Evolutionary conservation across 306 rosid species (phyloP).

Genomic region (Potentilla sterilis): DNA sequence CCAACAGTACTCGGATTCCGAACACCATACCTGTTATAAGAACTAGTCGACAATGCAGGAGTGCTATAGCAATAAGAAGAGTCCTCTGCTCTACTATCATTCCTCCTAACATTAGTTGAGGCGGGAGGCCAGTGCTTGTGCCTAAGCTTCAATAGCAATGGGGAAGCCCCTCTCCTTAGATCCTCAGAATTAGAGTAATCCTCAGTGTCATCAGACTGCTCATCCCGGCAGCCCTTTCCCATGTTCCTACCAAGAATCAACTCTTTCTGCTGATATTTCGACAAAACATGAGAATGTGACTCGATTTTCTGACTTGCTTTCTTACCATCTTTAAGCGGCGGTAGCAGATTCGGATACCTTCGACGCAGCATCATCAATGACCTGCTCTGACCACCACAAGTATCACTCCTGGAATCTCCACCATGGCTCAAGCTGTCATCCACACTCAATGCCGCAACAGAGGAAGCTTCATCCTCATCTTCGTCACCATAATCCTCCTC

Average conservation of each 20-base stretch:
- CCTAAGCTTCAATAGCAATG: constrained; percentile 62
- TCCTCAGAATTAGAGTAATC: constrained; percentile 72
- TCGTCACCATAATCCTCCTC: constrained; percentile 38
- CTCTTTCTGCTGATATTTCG: constrained; percentile 45
- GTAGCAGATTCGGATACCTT: constrained; percentile 46
- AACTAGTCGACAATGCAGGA: constrained; percentile 91
- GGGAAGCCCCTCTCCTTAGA: constrained; percentile 61
- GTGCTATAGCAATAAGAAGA: constrained; percentile 87
- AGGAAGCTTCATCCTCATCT: constrained; percentile 41
- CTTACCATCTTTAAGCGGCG: constrained; percentile 22
- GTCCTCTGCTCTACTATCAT: constrained; percentile 54
- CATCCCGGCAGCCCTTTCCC: constrained; percentile 11
- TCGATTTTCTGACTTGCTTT: constrained; percentile 51
- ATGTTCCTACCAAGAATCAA: constrained; percentile 37
- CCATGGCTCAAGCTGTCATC: constrained; percentile 64
- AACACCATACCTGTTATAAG: constrained; percentile 59
- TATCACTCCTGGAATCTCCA: constrained; percentile 58
- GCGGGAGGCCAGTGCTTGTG: constrained; percentile 58
- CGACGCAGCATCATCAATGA: constrained; percentile 47
- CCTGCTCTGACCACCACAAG: constrained; percentile 42
- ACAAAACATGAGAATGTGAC: constrained; percentile 44
- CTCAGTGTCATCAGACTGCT: constrained; percentile 69
- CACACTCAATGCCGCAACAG: constrained; percentile 46
- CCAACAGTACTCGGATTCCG: constrained; percentile 79
- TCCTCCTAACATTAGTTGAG: constrained; percentile 50